A percentile compares a stretch with the other conserved stretches of the same genome.
Conservation (phyloP, 139 green algal species). For the Chlamydomonas sp. region DNA sequence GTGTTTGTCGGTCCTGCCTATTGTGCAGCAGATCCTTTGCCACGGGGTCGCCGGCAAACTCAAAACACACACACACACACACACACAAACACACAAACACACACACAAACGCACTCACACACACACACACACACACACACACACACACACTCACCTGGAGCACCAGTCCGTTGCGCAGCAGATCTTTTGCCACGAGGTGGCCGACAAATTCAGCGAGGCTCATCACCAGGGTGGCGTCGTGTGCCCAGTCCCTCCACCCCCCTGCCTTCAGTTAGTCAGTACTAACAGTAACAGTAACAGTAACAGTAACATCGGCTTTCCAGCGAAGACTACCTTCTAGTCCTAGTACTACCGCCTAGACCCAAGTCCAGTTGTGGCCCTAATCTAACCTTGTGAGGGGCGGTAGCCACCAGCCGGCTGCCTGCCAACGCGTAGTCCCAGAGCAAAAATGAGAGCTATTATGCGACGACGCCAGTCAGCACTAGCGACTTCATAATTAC, state of each 20-base stretch:
- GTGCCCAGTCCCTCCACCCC: too few relatives aligned
- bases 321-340: not conserved
- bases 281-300: too few relatives aligned
- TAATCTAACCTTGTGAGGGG: too few relatives aligned
- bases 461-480: too few relatives aligned
- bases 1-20: not conserved
- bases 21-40: slow-evolving; percentile 1
- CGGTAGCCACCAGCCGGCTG: too few relatives aligned
- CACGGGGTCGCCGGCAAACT: not conserved
- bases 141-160: not conserved
- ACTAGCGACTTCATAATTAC: slow-evolving; percentile 14
- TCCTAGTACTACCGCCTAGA: not conserved
- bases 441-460: too few relatives aligned
- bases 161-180: not conserved
- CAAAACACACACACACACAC: not conserved
- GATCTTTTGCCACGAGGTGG: not conserved
- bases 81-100: not conserved
- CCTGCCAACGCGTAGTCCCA: too few relatives aligned
- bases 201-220: not conserved
- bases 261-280: too few relatives aligned
- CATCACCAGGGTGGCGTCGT: too few relatives aligned
- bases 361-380: not conserved
- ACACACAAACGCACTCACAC: not conserved
- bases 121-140: not conserved
- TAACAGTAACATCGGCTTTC: too few relatives aligned